Evolutionary conservation across 1,139 yeast genomes (phyloP), one percentile per base, ranked within the genome.

Genomic region (Eremothecium sinecaudum): DNA sequence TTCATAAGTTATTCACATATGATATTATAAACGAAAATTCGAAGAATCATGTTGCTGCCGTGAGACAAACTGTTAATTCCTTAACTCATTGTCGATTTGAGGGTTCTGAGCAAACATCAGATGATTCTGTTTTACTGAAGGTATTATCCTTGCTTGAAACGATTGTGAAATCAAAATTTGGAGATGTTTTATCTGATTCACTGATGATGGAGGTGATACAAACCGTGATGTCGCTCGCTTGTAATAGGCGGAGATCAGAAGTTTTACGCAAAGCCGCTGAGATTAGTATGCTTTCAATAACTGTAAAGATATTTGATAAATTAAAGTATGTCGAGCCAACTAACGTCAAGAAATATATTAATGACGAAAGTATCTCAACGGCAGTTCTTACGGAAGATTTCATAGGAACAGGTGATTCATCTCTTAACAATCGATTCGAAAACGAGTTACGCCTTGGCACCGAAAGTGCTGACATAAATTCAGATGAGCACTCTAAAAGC

Each of bases 61-160:
- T 48, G 53, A 73, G 53, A 56, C 72, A 56, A 62, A 69, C 61
- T 41, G 71, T 79, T 18, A 71, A 82, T 12, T 80, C 96, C 0
- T 69, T 92, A 39, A 83, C 97, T 0, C 95, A 86, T 52, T 90
- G 98, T 58, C 73, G 95, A 24, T 92, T 90, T 55, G 97, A 90
- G 61, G 95, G 95, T 2, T 82, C 93, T 0, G 96, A 87, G 53
- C 94, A 86, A 54, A 73, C 79, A 27, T 79, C 87, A 26, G 98
- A 92, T 59, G 98, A 92, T 52, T 83, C 94, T 0, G 92, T 92
- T 4, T 63, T 92, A 35, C 66, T 87, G 35, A 83, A 83, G 50
- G 93, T 92, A 16, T 69, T 92, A 45, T 66, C 80, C 28, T 63
- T 90, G 24, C 66, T 90, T 55, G 92, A 84, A 47, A 62, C 66